Conservation (phyloP, 768 basidiomycete species). For the Tricholoma saponaceum region DNA sequence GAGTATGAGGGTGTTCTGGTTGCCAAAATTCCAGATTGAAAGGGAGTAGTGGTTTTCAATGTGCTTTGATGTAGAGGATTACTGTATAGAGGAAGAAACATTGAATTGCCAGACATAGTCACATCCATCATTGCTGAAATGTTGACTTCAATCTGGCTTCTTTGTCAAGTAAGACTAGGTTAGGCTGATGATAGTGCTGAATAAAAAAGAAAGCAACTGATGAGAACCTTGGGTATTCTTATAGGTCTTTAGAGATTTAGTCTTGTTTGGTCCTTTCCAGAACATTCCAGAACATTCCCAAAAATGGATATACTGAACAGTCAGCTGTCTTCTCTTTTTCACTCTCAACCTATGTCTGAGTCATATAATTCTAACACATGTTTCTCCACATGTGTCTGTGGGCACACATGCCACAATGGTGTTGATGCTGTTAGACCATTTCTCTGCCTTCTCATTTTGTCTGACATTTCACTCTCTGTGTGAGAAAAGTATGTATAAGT, state of each 20-base stretch:
- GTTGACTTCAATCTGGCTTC: not conserved
- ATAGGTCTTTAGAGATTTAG: not conserved
- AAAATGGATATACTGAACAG: not conserved
- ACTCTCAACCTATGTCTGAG: too few species aligned
- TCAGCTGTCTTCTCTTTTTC: not conserved
- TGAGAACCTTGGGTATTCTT: not conserved
- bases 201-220: not conserved
- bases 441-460: too few species aligned
- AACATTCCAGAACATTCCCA: not conserved
- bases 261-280: not conserved
- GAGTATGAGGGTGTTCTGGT: not conserved
- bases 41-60: not conserved
- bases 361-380: too few species aligned
- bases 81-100: not conserved
- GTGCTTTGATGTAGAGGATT: constrained; percentile 6
- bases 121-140: not conserved
- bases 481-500: too few species aligned
- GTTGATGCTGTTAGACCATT: too few species aligned
- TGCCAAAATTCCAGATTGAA: not conserved
- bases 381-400: too few species aligned
- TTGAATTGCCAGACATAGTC: not conserved
- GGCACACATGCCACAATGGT: too few species aligned
- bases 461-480: too few species aligned
- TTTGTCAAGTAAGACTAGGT: not conserved
- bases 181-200: not conserved